phyloP scores from a whole-genome alignment of 139 green algal genomes.

The Gonium pectorale region DNA sequence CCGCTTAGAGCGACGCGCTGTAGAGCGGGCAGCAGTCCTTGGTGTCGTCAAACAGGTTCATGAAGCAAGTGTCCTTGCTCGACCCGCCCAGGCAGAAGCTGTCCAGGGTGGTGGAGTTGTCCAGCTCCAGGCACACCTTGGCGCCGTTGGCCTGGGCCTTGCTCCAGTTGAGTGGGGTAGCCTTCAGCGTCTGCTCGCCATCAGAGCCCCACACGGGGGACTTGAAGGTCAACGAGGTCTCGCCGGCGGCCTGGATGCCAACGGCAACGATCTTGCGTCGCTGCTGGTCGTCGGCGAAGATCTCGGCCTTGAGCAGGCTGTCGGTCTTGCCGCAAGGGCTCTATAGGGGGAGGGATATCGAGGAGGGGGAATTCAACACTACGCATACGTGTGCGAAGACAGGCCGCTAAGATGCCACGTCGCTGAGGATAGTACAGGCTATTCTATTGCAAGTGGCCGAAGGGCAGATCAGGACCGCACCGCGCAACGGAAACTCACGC shows the following conservation, averaged over 20 bases:
- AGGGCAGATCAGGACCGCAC: too few species aligned
- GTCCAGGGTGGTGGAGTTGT: neutral
- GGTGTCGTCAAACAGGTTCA: slow-evolving; percentile 10
- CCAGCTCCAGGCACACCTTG: slow-evolving; percentile 5
- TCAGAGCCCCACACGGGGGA: neutral
- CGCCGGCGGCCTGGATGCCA: neutral
- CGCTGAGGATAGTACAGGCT: too few species aligned
- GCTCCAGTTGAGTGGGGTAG: slow-evolving; percentile 20
- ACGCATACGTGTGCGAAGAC: too few species aligned
- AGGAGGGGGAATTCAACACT: neutral
- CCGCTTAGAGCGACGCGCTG: neutral
- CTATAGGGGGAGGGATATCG: neutral
- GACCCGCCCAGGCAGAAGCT: neutral
- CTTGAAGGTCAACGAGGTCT: neutral
- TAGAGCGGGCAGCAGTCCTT: slow-evolving; percentile 34
- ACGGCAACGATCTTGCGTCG: neutral
- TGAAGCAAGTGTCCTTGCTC: neutral
- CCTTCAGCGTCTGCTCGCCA: neutral
- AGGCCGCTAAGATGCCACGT: too few species aligned
- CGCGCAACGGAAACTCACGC: neutral
- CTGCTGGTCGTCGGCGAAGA: slow-evolving; percentile 6
- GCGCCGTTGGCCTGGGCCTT: neutral
- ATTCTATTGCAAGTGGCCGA: too few species aligned
- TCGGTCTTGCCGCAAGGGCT: neutral
- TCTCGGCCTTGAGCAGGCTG: slow-evolving; percentile 14